These are phyloP conservation scores for Cicer yamashitae DNA, from an alignment of 306 rosid genomes.

Conservation along the genomic window DNA sequence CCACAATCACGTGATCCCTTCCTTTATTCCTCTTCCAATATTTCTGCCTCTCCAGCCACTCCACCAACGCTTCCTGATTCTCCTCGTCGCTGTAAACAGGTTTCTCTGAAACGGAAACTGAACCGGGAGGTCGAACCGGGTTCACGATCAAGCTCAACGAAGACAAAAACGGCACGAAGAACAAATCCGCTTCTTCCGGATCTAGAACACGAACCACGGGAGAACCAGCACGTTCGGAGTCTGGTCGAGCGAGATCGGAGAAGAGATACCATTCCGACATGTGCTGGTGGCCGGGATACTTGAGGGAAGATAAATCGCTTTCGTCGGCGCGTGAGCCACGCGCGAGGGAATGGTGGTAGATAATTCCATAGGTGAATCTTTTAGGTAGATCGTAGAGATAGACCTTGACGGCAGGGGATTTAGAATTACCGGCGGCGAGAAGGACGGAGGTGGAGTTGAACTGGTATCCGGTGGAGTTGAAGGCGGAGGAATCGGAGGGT, in stretches of 20 bases:
- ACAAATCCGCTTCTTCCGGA: constrained; percentile 90
- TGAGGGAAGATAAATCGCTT: constrained; percentile 44
- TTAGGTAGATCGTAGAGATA: constrained; percentile 72
- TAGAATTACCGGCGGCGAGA: constrained; percentile 6
- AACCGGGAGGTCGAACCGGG: constrained; percentile 55
- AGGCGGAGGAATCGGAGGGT: constrained; percentile 53
- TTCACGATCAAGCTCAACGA: constrained; percentile 78
- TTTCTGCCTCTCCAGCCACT: constrained; percentile 83
- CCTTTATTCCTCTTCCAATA: constrained; percentile 80
- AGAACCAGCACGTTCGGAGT: constrained; percentile 60
- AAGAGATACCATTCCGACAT: constrained; percentile 95
- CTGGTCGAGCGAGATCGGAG: constrained; percentile 63
- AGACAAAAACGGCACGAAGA: constrained; percentile 85
- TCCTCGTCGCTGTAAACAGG: constrained; percentile 77
- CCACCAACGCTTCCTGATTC: constrained; percentile 78
- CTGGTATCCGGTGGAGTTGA: constrained; percentile 43
- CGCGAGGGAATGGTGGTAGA: constrained; percentile 72
- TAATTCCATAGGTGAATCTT: constrained; percentile 77
- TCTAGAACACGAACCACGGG: constrained; percentile 63
- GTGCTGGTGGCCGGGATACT: constrained; percentile 95
- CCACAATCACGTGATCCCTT: constrained; percentile 87
- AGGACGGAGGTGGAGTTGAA: constrained; percentile 42
- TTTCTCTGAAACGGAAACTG: constrained; percentile 48
- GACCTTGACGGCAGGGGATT: constrained; percentile 44
- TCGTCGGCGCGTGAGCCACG: constrained; percentile 59